Percentiles rank a stretch among this genome's conserved stretches.
Conservation (phyloP, 495 filamentous ascomycete species). For the Neurospora pannonica region DNA sequence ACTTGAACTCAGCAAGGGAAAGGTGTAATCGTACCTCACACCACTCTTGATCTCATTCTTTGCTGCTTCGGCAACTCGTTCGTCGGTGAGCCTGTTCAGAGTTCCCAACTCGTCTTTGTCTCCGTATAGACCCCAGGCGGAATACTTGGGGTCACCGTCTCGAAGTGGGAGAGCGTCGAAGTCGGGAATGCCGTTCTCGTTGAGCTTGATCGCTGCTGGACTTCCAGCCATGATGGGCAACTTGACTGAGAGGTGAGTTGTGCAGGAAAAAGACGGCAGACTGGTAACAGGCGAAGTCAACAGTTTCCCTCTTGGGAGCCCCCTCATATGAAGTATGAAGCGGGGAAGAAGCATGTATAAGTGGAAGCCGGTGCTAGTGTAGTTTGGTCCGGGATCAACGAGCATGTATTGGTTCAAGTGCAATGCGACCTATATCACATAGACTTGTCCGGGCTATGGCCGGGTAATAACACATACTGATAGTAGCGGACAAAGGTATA, state of each 20-base stretch:
- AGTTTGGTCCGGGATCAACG: background rate
- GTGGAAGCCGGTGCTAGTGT: background rate
- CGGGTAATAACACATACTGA: background rate
- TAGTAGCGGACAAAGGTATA: background rate
- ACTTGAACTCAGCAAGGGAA: background rate
- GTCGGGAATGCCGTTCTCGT: constrained; percentile 30
- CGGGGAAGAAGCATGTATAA: background rate
- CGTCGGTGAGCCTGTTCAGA: constrained; percentile 37
- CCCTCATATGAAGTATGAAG: background rate
- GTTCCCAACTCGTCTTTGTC: constrained; percentile 37
- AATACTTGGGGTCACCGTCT: constrained; percentile 28
- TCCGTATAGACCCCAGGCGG: constrained; percentile 45
- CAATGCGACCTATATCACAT: background rate
- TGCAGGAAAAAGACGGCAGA: background rate
- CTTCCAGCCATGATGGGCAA: background rate
- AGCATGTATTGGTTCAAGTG: background rate
- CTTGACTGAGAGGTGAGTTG: background rate
- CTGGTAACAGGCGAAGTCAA: background rate
- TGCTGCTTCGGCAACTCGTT: constrained; percentile 33
- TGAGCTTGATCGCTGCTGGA: constrained; percentile 17
- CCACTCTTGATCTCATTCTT: constrained; percentile 44
- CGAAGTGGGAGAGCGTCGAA: constrained; percentile 37
- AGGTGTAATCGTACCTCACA: constrained; percentile 11
- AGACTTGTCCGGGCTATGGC: background rate
- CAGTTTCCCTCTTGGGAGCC: background rate